Evolutionary conservation across 768 basidiomycete species (phyloP).

Genomic region (Boletellus ananas): DNA sequence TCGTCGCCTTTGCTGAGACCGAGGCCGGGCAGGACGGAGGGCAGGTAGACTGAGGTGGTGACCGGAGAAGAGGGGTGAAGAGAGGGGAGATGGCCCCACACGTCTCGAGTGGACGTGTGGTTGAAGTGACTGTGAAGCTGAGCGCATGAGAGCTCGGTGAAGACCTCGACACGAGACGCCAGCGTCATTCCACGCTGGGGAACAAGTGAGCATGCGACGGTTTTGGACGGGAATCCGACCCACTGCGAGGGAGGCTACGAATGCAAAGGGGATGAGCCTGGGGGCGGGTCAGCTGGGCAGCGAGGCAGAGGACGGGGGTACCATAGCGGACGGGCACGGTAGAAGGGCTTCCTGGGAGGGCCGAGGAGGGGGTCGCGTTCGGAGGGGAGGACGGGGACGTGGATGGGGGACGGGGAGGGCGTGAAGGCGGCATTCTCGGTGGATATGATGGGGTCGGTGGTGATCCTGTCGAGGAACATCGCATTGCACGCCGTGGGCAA

Average conservation of each 20-base stretch:
- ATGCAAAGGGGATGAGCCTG: constrained; percentile 72
- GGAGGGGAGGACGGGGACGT: constrained; percentile 18
- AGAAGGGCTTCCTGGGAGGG: constrained; percentile 42
- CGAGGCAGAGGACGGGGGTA: constrained; percentile 13
- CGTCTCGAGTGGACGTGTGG: constrained; percentile 18
- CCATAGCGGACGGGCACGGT: constrained; percentile 49
- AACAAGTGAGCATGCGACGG: constrained; percentile 1
- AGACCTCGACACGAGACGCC: constrained; percentile 76
- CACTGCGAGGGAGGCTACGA: constrained; percentile 65
- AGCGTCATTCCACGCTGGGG: constrained; percentile 73
- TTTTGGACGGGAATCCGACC: constrained; percentile 18
- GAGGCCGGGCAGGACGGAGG: neutral
- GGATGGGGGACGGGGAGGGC: constrained; percentile 20
- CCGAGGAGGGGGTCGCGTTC: constrained; percentile 35
- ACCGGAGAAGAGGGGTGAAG: constrained; percentile 4
- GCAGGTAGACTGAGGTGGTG: constrained; percentile 11
- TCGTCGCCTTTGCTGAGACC: constrained; percentile 21
- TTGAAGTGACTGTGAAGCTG: constrained; percentile 47
- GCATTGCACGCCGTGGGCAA: constrained; percentile 11
- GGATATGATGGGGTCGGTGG: constrained; percentile 34
- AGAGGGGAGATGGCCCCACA: constrained; percentile 1
- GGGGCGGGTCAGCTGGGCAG: constrained; percentile 5
- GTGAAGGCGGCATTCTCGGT: constrained; percentile 31
- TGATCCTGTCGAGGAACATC: constrained; percentile 30
- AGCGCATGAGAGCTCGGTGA: constrained; percentile 72